Percentiles rank a stretch among this genome's conserved stretches.
These are phyloP conservation scores for Funneliformis geosporum DNA, from an alignment of 192 early-diverging fungal genomes.

Conservation along the genomic window DNA sequence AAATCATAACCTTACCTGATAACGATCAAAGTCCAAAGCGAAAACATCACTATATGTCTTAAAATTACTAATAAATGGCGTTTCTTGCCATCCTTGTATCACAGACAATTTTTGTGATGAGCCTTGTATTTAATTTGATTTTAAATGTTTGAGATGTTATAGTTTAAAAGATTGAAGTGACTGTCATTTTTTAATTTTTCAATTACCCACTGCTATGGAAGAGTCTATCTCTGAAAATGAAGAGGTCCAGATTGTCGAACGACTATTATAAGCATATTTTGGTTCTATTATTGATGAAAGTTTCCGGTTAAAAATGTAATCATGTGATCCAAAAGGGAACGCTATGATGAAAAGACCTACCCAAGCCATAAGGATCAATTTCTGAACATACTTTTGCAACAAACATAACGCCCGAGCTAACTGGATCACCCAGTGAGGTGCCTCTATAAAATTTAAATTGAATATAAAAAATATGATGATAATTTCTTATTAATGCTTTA, in stretches of 20 bases:
- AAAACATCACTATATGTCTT: conserved; percentile 24
- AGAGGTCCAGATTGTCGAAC: conserved; percentile 1
- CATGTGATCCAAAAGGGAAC: not conserved
- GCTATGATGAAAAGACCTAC: not conserved
- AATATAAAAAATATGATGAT: not conserved
- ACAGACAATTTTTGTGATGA: not conserved
- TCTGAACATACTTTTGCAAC: not conserved
- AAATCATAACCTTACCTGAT: conserved; percentile 3
- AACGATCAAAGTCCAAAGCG: not conserved
- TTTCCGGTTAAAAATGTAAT: not conserved
- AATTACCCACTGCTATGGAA: not conserved
- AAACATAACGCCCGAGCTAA: not conserved
- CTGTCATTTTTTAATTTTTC: not conserved
- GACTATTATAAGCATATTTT: not conserved
- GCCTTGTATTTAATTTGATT: not conserved
- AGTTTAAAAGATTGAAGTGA: not conserved
- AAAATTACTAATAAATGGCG: not conserved
- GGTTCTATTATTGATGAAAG: not conserved
- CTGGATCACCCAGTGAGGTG: not conserved
- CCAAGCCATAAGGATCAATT: not conserved
- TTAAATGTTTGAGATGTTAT: not conserved
- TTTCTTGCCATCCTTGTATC: not conserved
- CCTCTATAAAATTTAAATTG: not conserved
- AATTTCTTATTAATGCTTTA: not conserved
- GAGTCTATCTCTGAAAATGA: not conserved